Evolutionary conservation across 2,329 filamentous ascomycete genomes (phyloP), one percentile per base, ranked within the genome.

Genomic region (Coniochaeta ligniaria): DNA sequence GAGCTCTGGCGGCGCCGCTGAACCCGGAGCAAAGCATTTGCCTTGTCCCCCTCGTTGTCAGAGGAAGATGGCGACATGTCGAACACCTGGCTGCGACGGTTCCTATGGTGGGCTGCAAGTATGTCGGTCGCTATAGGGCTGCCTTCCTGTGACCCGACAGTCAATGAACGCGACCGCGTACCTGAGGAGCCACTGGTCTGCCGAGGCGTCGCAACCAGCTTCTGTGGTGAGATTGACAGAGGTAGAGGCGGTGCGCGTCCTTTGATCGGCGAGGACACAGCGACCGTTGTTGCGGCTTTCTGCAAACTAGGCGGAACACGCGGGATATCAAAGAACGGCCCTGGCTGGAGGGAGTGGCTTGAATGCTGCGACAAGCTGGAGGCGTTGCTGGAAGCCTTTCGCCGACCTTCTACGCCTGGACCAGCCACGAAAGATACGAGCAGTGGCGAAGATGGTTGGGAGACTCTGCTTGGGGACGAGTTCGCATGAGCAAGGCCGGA

Each of bases 31-130:
- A 98, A 80, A 1, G 72, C 57, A 90, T 93, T 96, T 8, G 93
- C 90, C 68, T 96, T 91, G 52, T 94, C 90, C 57, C 96, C 92
- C 75, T 99, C 95, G 62, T 96, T 99, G 70, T 99, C 95, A 0
- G 95, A 99, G 0, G 94, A 98, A 0, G 95, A 98, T 3, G 95
- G 95, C 2, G 95, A 99, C 75, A 97, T 90, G 72, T 98, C 94
- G 67, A 98, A 92, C 2, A 97, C 89, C 69, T 97, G 95, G 71
- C 94, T 98, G 67, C 92, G 86, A 43, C 95, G 88, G 73, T 97
- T 97, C 68, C 93, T 87, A 70, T 97, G 93, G 58, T 87, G 84
- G 9, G 83, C 80, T 50, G 89, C 85, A 14, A 88, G 81, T 58
- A 90, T 84, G 59, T 89, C 86, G 1, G 88, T 80, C 8, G 84